Base-by-base conservation (phyloP, 495 filamentous ascomycete genomes). In the Sordaria brevicollis region DNA sequence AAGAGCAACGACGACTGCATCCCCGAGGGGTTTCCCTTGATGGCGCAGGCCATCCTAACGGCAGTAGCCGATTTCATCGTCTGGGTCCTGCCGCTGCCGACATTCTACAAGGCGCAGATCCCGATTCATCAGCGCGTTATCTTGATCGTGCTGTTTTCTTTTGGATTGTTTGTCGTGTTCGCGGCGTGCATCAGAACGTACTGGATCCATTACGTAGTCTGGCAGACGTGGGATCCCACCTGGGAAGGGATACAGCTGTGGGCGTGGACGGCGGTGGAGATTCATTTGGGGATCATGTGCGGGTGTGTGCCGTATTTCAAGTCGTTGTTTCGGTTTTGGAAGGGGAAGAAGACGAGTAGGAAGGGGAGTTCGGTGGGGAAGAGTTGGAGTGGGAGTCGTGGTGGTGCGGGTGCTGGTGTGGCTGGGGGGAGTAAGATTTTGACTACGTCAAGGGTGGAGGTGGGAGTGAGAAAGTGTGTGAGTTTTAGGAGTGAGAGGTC, bases 211-310 rank as follows among this genome's bases (percentile, higher is more conserved):
- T 68, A 69, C 29, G 73, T 79, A 3, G 66, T 79, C 17, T 57
- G 74, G 33, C 33, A 72, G 69, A 76, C 77, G n/a, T 79, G 72
- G 67, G 77, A 79, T 70, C 71, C 76, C 0, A 79, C 77, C 3
- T 79, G 77, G 80, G 78, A 82, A 62, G 79, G 81, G 21, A 78
- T 79, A 37, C 73, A 82, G 7, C 69, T 78, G 11, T 81, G 81
- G 72, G 74, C 78, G 36, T 82, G 80, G 77, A 82, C 80, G 0
- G 77, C 81, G 17, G 73, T 83, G 65, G 81, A 83, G 72, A 79
- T 81, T 2, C 76, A 82, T 4, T 69, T 83, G 19, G 78, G 80
- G 2, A 76, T 83, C 39, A 79, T 80, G 34, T 78, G 78, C 65
- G 80, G 78, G 7, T 82, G 79, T 65, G 76, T 83, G 65, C 81